A percentile compares a stretch with the other conserved stretches of the same genome.
phyloP scores from a whole-genome alignment of 164 flowering plant genomes.

The Taxillus chinensis region DNA sequence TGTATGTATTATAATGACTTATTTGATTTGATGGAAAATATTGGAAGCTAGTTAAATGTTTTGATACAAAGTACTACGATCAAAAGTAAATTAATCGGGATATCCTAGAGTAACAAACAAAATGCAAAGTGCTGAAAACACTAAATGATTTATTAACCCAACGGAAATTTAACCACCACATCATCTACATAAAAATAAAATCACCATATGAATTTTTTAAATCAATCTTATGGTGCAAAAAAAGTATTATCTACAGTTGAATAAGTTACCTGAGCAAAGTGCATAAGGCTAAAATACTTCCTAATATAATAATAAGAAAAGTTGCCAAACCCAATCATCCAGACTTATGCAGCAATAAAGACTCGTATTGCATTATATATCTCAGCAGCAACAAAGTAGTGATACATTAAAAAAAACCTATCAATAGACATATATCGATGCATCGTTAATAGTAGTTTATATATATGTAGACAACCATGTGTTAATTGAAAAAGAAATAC shows the following conservation, averaged over 20 bases:
- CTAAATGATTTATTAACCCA: slow-evolving; percentile 45
- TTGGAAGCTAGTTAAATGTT: too few species aligned
- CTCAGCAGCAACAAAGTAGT: slow-evolving; percentile 96
- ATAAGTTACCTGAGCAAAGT: slow-evolving; percentile 78
- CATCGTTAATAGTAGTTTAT: too few species aligned
- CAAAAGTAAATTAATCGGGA: too few species aligned
- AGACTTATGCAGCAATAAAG: slow-evolving; percentile 97
- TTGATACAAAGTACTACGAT: too few species aligned
- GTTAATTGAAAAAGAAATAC: too few species aligned
- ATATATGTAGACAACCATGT: too few species aligned
- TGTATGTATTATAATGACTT: too few species aligned
- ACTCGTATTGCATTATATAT: slow-evolving; percentile 94
- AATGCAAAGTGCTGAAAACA: not conserved
- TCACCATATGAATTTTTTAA: too few species aligned
- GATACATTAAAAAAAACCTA: slow-evolving; percentile 97
- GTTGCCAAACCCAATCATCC: slow-evolving; percentile 99
- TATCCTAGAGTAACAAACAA: too few species aligned
- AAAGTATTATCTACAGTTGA: not conserved
- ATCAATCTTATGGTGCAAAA: not conserved
- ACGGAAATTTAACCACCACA: slow-evolving; percentile 96
- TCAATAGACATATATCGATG: too few species aligned
- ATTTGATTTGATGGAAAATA: too few species aligned
- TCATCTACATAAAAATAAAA: too few species aligned
- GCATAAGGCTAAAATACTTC: slow-evolving; percentile 83
- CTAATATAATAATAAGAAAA: slow-evolving; percentile 92